Evolutionary conservation across 2,329 filamentous ascomycete genomes (phyloP).

Genomic region (Triangularia setosa): DNA sequence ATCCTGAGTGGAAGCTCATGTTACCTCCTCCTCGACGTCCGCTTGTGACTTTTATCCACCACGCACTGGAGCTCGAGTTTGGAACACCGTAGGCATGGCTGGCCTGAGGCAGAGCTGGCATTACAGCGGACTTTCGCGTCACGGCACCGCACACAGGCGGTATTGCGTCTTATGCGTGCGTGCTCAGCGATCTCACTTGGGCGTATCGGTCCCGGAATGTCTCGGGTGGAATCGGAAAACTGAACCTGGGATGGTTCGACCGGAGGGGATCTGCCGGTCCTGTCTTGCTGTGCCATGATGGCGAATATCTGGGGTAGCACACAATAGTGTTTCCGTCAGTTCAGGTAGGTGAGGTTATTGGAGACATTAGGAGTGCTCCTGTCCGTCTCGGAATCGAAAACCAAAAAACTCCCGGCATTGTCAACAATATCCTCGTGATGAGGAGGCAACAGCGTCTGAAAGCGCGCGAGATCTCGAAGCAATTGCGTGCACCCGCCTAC

Average conservation of each 20-base stretch:
- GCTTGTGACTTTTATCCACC: constrained; percentile 46
- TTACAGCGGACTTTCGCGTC: constrained; percentile 35
- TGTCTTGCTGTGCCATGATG: background rate
- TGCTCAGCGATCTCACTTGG: constrained; percentile 10
- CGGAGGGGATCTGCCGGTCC: background rate
- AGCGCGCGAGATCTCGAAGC: constrained; percentile 5
- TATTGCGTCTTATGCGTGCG: constrained; percentile 30
- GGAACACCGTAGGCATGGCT: constrained; percentile 43
- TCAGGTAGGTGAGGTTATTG: background rate
- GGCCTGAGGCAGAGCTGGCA: constrained; percentile 35
- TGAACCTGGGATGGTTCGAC: background rate
- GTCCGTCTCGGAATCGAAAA: background rate
- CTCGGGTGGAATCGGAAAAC: background rate
- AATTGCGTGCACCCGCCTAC: constrained; percentile 6
- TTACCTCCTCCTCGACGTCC: constrained; percentile 43
- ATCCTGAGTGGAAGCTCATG: background rate
- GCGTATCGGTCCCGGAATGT: constrained; percentile 19
- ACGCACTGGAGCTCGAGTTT: constrained; percentile 43
- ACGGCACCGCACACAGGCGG: constrained; percentile 32
- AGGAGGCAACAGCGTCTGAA: constrained; percentile 1
- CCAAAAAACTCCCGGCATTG: background rate
- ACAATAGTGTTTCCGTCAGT: background rate
- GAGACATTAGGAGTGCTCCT: background rate
- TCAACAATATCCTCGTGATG: background rate
- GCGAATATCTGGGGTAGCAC: background rate